Percentiles rank a stretch among this genome's conserved stretches.
Conservation (phyloP, 805 yeast genomes). For the Komagataella kurtzmanii region DNA sequence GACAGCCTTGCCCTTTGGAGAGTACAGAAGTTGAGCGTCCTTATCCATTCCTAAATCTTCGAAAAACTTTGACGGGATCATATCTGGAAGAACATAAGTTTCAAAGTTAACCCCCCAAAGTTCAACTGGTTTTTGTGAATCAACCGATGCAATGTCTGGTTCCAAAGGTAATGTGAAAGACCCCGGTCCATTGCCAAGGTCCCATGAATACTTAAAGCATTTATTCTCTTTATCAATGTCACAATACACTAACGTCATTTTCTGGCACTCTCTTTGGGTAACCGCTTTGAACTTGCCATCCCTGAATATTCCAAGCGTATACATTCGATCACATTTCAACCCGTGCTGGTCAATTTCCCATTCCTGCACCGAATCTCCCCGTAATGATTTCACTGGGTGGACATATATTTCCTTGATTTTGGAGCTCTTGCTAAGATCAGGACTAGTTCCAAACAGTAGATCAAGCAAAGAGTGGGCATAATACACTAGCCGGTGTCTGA, state of each 20-base stretch:
- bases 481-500: not conserved
- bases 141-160: not conserved
- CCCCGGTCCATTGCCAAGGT: not conserved
- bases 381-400: slow-evolving; percentile 14
- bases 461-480: not conserved
- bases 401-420: slow-evolving; percentile 6
- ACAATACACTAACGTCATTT: slow-evolving; percentile 7
- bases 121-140: slow-evolving; percentile 4
- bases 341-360: slow-evolving; percentile 12
- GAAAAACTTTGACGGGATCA: slow-evolving; percentile 9
- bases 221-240: slow-evolving; percentile 4
- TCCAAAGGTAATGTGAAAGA: not conserved
- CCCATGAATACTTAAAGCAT: not conserved
- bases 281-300: slow-evolving; percentile 5
- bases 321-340: slow-evolving; percentile 14
- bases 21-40: slow-evolving; percentile 10
- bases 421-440: not conserved
- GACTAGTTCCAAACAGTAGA: not conserved
- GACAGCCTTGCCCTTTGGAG: slow-evolving; percentile 14
- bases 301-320: slow-evolving; percentile 12
- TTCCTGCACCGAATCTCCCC: slow-evolving; percentile 9
- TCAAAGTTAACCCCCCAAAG: slow-evolving; percentile 10
- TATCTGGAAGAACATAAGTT: slow-evolving; percentile 10
- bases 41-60: slow-evolving; percentile 8
- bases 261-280: slow-evolving; percentile 11